phyloP scores from a whole-genome alignment of 2,329 filamentous ascomycete species.

The Juglanconis oblonga region DNA sequence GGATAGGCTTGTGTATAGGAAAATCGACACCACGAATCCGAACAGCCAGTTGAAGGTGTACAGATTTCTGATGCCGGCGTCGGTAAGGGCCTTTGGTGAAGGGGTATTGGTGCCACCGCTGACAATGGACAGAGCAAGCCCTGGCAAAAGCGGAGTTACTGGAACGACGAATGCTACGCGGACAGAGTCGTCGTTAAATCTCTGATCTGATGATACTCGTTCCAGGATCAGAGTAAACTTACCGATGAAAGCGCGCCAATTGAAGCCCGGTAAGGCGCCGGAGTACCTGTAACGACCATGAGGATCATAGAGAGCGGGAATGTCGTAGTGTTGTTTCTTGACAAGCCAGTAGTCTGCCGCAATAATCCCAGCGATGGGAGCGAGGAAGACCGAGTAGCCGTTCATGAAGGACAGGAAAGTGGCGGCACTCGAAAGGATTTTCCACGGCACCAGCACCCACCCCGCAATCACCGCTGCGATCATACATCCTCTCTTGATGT shows the following conservation, averaged over 20 bases:
- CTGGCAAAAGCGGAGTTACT: conserved; percentile 25
- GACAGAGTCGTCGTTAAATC: neutral
- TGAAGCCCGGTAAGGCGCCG: conserved; percentile 23
- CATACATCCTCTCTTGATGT: conserved; percentile 55
- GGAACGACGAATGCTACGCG: conserved; percentile 23
- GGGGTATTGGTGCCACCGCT: neutral
- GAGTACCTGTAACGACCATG: conserved; percentile 38
- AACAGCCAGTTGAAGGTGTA: conserved; percentile 30
- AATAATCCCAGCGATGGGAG: conserved; percentile 38
- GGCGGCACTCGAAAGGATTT: conserved; percentile 48
- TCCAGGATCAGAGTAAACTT: neutral
- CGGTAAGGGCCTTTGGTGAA: conserved; percentile 17
- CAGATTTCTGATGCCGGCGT: conserved; percentile 24
- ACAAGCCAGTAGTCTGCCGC: conserved; percentile 29
- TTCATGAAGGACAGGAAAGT: conserved; percentile 47
- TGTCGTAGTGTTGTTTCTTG: conserved; percentile 34
- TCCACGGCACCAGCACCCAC: conserved; percentile 55
- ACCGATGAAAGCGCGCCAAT: conserved; percentile 30
- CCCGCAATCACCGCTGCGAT: conserved; percentile 51
- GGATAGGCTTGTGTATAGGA: conserved; percentile 53
- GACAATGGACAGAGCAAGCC: conserved; percentile 15
- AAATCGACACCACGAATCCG: conserved; percentile 38
- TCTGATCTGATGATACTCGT: neutral
- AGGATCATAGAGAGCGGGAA: conserved; percentile 40
- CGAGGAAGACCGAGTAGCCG: conserved; percentile 33